Evolutionary conservation across 2,329 filamentous ascomycete species (phyloP).

Genomic region (Laburnicola sp.): DNA sequence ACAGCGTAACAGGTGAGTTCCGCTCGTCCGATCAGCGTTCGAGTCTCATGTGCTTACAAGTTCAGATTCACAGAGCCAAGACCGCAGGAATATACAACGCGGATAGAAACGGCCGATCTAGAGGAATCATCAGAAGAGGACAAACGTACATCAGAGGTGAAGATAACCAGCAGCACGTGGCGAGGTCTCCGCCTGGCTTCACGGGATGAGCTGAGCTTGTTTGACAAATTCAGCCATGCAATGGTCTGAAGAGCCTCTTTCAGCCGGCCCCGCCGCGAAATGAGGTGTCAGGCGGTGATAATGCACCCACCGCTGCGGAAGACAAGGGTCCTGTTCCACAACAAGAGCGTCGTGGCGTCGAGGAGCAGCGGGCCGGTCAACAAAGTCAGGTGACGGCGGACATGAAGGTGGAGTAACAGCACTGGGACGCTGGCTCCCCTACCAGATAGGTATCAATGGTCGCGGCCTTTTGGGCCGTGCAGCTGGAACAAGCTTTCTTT

Average conservation of each 20-base stretch:
- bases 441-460: conserved; percentile 35
- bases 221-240: conserved; percentile 81
- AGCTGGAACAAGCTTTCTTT: conserved; percentile 30
- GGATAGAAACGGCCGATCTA: conserved; percentile 78
- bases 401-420: conserved; percentile 31
- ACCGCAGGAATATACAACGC: conserved; percentile 69
- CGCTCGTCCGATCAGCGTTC: conserved; percentile 28
- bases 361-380: conserved; percentile 47
- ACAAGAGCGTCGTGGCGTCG: conserved; percentile 42
- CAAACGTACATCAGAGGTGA: conserved; percentile 62
- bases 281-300: conserved; percentile 40
- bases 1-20: conserved; percentile 56
- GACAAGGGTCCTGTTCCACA: conserved; percentile 43
- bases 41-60: conserved; percentile 28
- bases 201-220: conserved; percentile 70
- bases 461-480: conserved; percentile 24
- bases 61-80: conserved; percentile 69
- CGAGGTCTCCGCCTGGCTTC: conserved; percentile 80
- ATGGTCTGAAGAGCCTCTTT: conserved; percentile 63
- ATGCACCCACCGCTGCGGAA: conserved; percentile 39
- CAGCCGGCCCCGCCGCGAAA: conserved; percentile 41
- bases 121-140: conserved; percentile 71
- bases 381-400: conserved; percentile 43
- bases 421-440: conserved; percentile 30
- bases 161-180: conserved; percentile 89